These are phyloP conservation scores for Hydrangea macrophylla DNA, from an alignment of 148 eudicot genomes.

Conservation along the genomic window DNA sequence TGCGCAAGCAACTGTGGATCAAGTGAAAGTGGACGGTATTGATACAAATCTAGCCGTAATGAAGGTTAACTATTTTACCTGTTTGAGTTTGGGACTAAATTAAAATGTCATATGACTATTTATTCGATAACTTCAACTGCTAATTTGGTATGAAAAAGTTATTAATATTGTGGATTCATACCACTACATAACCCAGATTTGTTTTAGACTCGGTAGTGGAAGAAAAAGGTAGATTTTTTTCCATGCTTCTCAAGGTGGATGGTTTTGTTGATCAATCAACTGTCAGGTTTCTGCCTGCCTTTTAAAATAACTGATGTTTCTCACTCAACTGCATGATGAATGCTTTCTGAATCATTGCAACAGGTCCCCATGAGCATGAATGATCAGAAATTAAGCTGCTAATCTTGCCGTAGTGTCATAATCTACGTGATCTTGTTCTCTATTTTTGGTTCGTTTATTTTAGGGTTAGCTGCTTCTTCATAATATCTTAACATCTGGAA, in stretches of 20 bases:
- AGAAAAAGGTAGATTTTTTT: not conserved
- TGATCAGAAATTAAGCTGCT: not conserved
- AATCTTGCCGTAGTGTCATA: not conserved
- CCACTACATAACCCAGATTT: not conserved
- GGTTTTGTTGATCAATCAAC: not conserved
- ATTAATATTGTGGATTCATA: not conserved
- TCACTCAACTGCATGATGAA: not conserved
- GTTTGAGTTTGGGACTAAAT: not conserved
- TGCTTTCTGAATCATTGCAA: not conserved
- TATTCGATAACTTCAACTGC: not conserved
- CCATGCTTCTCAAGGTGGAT: not conserved
- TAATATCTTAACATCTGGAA: not conserved
- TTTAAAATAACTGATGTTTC: not conserved
- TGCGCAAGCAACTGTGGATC: constrained; percentile 78
- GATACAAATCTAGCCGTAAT: constrained; percentile 80
- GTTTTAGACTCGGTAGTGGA: not conserved
- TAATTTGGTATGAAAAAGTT: not conserved
- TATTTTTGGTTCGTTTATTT: too few relatives aligned
- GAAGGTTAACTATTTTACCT: constrained; percentile 42
- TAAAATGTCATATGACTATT: not conserved
- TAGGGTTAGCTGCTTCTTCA: not conserved
- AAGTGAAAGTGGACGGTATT: constrained; percentile 89
- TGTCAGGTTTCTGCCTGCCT: not conserved
- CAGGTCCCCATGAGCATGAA: not conserved
- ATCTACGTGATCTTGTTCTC: not conserved